phyloP scores from a whole-genome alignment of 805 yeast genomes.

The Metschnikowia rubicola region DNA sequence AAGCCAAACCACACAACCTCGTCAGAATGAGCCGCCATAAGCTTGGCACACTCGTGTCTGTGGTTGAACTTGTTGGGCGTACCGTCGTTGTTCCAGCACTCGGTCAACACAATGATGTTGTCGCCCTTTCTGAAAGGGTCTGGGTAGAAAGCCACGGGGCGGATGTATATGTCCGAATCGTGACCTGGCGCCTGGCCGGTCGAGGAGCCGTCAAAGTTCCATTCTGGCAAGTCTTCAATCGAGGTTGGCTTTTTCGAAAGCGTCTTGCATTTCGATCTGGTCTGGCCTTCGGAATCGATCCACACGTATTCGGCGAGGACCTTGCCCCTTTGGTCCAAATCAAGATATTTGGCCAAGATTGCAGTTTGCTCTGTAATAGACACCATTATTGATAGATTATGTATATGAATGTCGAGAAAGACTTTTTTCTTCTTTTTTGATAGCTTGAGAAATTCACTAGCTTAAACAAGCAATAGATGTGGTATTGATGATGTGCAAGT shows the following conservation, averaged over 20 bases:
- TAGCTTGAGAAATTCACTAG: not conserved
- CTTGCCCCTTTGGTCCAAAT: conserved; percentile 79
- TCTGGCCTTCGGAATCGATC: conserved; percentile 89
- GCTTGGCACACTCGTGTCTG: conserved; percentile 94
- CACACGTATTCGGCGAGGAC: conserved; percentile 96
- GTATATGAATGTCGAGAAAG: not conserved
- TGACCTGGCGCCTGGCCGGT: conserved; percentile 98
- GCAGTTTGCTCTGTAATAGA: conserved; percentile 64
- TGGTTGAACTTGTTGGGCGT: conserved; percentile 98
- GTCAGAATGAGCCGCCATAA: conserved; percentile 85
- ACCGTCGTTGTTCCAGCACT: conserved; percentile 98
- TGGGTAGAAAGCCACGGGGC: conserved; percentile 93
- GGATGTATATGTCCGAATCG: conserved; percentile 90
- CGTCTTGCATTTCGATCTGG: conserved; percentile 95
- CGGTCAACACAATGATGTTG: conserved; percentile 90
- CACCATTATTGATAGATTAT: conserved; percentile 23
- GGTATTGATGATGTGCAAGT: not conserved
- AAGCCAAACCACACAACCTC: conserved; percentile 95
- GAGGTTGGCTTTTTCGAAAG: conserved; percentile 62
- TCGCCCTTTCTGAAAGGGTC: conserved; percentile 99
- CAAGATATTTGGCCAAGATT: conserved; percentile 77
- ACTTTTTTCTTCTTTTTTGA: not conserved
- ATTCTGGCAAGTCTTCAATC: conserved; percentile 89
- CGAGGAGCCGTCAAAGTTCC: conserved; percentile 99
- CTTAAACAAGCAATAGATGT: not conserved